Evolutionary conservation across 1,139 yeast species (phyloP).

Genomic region (Starmera stellimalicola): DNA sequence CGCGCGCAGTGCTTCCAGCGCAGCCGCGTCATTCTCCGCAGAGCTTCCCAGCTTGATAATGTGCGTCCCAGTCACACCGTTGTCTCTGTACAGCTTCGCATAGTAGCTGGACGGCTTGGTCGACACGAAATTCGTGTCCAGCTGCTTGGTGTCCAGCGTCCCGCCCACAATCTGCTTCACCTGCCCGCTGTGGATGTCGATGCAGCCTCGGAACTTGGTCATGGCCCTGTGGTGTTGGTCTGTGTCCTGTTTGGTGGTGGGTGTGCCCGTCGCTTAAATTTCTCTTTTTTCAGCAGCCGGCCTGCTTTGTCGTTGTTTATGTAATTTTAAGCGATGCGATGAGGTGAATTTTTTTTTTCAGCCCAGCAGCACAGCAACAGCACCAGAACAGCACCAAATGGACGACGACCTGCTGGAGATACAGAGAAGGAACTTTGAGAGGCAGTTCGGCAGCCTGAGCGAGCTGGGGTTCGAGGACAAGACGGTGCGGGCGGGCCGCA

Average conservation of each 20-base stretch:
- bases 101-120: slow-evolving; percentile 66
- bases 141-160: slow-evolving; percentile 53
- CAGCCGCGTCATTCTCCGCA: slow-evolving; percentile 74
- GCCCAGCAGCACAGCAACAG: too few species aligned
- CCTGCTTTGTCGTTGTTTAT: too few species aligned
- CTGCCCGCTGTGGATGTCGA: slow-evolving; percentile 88
- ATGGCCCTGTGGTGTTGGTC: slow-evolving; percentile 32
- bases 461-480: slow-evolving; percentile 51
- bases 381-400: background rate
- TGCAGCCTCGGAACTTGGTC: slow-evolving; percentile 92
- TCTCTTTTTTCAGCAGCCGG: background rate
- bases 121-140: slow-evolving; percentile 71
- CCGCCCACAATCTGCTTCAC: slow-evolving; percentile 98
- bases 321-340: too few species aligned
- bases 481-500: slow-evolving; percentile 27
- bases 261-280: background rate
- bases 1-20: slow-evolving; percentile 57
- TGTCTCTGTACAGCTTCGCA: slow-evolving; percentile 56
- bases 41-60: slow-evolving; percentile 82
- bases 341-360: background rate
- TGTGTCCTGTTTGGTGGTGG: background rate
- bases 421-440: slow-evolving; percentile 55
- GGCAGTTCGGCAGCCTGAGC: slow-evolving; percentile 59
- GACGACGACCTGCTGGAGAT: slow-evolving; percentile 32
- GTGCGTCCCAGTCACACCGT: slow-evolving; percentile 68